Conservation (phyloP, 805 yeast species). For the Candida adriatica region DNA sequence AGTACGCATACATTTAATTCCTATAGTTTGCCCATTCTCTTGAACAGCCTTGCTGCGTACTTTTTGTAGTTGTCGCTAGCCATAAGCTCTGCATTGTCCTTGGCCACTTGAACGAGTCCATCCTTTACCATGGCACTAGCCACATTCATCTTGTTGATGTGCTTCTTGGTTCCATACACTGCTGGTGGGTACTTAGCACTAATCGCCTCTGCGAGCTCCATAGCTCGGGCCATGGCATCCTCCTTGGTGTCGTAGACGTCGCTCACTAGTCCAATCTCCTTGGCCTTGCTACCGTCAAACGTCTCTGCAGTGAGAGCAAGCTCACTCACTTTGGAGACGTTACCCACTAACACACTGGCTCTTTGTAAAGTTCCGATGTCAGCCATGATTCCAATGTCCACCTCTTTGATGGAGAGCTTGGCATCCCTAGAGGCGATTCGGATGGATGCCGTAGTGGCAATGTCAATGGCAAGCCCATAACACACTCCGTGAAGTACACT, state of each 20-base stretch:
- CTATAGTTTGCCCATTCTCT: too few species aligned
- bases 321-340: constrained; percentile 52
- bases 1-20: too few species aligned
- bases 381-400: constrained; percentile 68
- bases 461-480: constrained; percentile 65
- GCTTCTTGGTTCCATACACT: constrained; percentile 54
- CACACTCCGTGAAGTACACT: constrained; percentile 58
- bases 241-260: constrained; percentile 39
- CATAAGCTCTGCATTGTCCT: constrained; percentile 37
- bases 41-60: constrained; percentile 5
- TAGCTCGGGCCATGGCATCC: constrained; percentile 43
- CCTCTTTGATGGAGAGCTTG: constrained; percentile 56
- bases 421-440: constrained; percentile 49
- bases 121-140: constrained; percentile 30
- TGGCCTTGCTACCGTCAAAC: constrained; percentile 51
- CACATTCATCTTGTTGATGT: constrained; percentile 37
- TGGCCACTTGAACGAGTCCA: constrained; percentile 48
- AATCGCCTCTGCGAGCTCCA: constrained; percentile 39
- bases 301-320: constrained; percentile 54
- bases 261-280: constrained; percentile 46
- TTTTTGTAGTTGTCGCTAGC: constrained; percentile 5
- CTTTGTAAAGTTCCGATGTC: constrained; percentile 76
- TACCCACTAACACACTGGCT: constrained; percentile 45
- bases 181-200: constrained; percentile 48
- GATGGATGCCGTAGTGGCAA: constrained; percentile 51